Percentiles rank a stretch among this genome's conserved stretches.
Conservation (phyloP, 2,329 filamentous ascomycete genomes). For the Tetracladium maxilliforme region DNA sequence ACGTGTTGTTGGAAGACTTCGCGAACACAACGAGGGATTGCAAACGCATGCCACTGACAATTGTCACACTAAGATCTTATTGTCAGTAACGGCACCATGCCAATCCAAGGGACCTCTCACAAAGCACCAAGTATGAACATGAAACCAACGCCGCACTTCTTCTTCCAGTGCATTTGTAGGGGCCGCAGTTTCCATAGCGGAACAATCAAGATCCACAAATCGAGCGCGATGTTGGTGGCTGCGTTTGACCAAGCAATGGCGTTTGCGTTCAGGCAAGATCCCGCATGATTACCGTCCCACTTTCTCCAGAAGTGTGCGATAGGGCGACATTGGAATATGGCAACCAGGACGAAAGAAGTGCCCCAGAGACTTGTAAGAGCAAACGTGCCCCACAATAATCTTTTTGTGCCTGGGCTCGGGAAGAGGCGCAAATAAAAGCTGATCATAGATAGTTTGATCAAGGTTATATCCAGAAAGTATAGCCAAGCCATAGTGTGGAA, state of each 20-base stretch:
- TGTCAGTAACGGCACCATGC: not conserved
- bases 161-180: constrained; percentile 20
- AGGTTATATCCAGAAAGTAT: too few relatives aligned
- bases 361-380: constrained; percentile 15
- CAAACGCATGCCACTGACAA: constrained; percentile 10
- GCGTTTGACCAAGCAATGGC: constrained; percentile 26
- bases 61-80: constrained; percentile 8
- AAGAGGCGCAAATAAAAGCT: constrained; percentile 27
- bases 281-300: constrained; percentile 18
- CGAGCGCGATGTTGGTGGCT: constrained; percentile 22
- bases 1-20: constrained; percentile 8
- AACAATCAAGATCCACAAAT: constrained; percentile 25
- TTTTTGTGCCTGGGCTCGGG: constrained; percentile 12
- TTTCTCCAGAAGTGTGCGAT: constrained; percentile 22
- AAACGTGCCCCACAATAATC: constrained; percentile 16
- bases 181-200: constrained; percentile 21
- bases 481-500: too few relatives aligned
- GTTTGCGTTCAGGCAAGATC: constrained; percentile 24
- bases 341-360: constrained; percentile 15
- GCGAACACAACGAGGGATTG: constrained; percentile 9
- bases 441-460: constrained; percentile 25
- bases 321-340: constrained; percentile 22
- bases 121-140: constrained; percentile 29
- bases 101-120: constrained; percentile 11
- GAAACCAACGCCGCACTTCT: constrained; percentile 23